Conservation (phyloP, 768 basidiomycete genomes). For the Lactarius indigo region DNA sequence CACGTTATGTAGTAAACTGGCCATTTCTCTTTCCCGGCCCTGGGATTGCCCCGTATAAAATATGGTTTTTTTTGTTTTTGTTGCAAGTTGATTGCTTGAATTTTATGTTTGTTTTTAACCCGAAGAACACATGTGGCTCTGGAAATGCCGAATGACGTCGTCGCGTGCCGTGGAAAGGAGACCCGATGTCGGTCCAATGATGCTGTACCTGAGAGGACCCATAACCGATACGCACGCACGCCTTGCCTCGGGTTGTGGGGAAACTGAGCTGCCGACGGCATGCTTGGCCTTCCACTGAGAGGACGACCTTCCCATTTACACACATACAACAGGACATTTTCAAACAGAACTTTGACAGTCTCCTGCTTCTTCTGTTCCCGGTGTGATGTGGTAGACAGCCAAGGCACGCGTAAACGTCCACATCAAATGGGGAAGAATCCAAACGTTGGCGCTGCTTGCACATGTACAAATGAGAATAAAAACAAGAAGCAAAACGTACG, state of each 20-base stretch:
- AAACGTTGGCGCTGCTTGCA: neutral
- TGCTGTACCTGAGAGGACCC: neutral
- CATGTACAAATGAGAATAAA: neutral
- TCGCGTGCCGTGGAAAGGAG: neutral
- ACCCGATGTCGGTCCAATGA: neutral
- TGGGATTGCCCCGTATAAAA: neutral
- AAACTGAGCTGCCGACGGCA: neutral
- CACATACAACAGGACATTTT: neutral
- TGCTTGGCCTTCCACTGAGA: neutral
- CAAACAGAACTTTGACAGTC: neutral
- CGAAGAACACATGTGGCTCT: neutral
- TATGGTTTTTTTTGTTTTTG: neutral
- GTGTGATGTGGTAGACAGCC: neutral
- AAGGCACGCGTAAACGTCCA: neutral
- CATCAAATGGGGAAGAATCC: neutral
- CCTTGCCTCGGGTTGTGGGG: neutral
- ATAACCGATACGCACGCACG: neutral
- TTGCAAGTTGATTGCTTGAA: neutral
- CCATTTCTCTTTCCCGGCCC: neutral
- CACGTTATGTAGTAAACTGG: neutral
- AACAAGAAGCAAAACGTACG: neutral
- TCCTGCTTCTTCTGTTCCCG: neutral
- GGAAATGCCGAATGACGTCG: constrained; percentile 20
- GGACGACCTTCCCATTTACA: neutral
- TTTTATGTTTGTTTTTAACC: neutral